Evolutionary conservation across 495 filamentous ascomycete species (phyloP), one percentile per base, ranked within the genome.

Genomic region (Podospora didyma): DNA sequence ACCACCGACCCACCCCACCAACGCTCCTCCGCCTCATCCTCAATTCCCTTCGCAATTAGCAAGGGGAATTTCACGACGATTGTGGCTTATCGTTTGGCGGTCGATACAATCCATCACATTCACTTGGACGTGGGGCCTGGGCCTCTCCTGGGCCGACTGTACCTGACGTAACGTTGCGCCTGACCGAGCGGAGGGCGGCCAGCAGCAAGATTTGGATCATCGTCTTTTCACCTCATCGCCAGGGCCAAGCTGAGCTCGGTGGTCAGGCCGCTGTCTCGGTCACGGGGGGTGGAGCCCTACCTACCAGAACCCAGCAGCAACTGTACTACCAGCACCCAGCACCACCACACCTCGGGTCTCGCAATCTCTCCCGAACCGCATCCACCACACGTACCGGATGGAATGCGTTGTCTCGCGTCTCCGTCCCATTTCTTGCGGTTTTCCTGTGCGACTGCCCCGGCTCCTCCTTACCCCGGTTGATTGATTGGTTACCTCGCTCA

Each of bases 101-200:
- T 20, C 41, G n/a, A 17, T 45, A 11, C 20, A 17, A 4, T 5
- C 41, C 41, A n/a, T 31, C 26, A 31, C 26, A 9, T 31, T 31
- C 26, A 31, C 26, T 31, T 31, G 4, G 3, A 9, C 26, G 26
- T 31, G 26, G 26, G 26, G 4, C 26, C 3, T 3, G 9, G 26
- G 26, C 9, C n/a, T n/a, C n/a, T n/a, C n/a, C n/a, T n/a, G n/a
- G n/a, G n/a, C 3, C 26, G 26, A 9, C 3, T 31, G 26, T 31
- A 31, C 21, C 26, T 60, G 63, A 58, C 53, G 66, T 69, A 69
- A 63, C 64, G 67, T 69, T 69, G 62, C 64, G 67, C 64, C 56
- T 7, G 5, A 56, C 45, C 22, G 22, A 12, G 51, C 28, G n/a
- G n/a, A n/a, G n/a, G n/a, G n/a, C 16, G 41, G 53, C 28, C 42